These are phyloP conservation scores for Stachybotrys echinatus DNA, from an alignment of 2,329 filamentous ascomycete genomes.

Conservation along the genomic window DNA sequence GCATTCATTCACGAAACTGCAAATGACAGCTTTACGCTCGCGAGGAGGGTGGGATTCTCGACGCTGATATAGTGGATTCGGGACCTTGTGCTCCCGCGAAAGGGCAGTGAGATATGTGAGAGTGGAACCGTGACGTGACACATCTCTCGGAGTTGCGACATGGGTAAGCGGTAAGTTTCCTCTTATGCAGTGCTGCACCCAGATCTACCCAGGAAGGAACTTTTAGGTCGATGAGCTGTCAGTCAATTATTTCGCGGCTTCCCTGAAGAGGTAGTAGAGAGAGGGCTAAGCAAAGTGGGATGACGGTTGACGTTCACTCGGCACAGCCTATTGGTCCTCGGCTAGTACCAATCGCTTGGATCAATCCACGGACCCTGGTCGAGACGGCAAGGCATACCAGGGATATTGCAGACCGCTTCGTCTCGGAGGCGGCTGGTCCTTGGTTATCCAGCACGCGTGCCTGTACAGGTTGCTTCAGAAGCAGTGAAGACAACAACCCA, in stretches of 20 bases:
- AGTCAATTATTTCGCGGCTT: background rate
- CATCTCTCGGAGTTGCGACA: background rate
- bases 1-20: too few species aligned
- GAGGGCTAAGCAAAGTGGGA: background rate
- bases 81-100: background rate
- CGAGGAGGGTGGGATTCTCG: background rate
- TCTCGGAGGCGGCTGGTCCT: too few species aligned
- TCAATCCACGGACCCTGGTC: background rate
- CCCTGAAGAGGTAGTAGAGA: background rate
- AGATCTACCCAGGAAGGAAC: background rate
- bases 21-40: too few species aligned
- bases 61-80: background rate
- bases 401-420: background rate
- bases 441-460: too few species aligned
- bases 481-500: too few species aligned
- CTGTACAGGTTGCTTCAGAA: too few species aligned
- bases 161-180: background rate
- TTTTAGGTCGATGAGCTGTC: background rate
- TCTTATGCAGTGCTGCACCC: background rate
- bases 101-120: too few species aligned
- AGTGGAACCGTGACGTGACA: background rate
- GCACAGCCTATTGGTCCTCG: background rate
- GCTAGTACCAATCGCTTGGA: background rate
- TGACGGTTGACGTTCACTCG: background rate
- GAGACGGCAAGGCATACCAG: too few species aligned